Evolutionary conservation across 2,329 filamentous ascomycete species (phyloP).

Genomic region (Arthrobotrys entomopaga): DNA sequence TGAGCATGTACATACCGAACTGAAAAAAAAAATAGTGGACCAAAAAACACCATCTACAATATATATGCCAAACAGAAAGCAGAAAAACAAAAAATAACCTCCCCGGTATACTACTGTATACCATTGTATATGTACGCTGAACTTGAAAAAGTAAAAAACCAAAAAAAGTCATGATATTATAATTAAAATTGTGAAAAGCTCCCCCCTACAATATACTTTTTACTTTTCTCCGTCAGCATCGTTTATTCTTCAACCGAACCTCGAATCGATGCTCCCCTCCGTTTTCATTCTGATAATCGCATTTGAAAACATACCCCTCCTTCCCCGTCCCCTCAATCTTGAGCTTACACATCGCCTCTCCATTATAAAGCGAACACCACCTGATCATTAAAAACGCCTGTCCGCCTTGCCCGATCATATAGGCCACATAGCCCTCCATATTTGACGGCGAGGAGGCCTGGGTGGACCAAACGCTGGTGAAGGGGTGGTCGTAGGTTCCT

Average conservation of each 20-base stretch:
- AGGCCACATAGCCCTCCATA: background rate
- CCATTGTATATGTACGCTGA: no score
- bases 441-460: background rate
- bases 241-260: background rate
- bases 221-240: background rate
- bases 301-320: background rate
- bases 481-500: slow-evolving; percentile 3
- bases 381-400: background rate
- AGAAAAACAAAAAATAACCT: no score
- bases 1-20: no score
- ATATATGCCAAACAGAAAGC: no score
- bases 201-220: no score
- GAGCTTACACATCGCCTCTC: slow-evolving; percentile 7
- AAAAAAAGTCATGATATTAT: background rate
- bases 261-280: background rate
- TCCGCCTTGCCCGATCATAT: background rate
- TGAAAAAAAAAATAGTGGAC: no score
- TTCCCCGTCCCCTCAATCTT: background rate
- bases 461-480: background rate
- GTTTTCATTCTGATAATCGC: background rate
- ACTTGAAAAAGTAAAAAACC: background rate
- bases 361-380: background rate
- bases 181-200: background rate
- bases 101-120: no score
- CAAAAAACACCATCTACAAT: no score